These are phyloP conservation scores for Hordeum marinum DNA, from an alignment of 176 grass and related monocot genomes.

Conservation along the genomic window DNA sequence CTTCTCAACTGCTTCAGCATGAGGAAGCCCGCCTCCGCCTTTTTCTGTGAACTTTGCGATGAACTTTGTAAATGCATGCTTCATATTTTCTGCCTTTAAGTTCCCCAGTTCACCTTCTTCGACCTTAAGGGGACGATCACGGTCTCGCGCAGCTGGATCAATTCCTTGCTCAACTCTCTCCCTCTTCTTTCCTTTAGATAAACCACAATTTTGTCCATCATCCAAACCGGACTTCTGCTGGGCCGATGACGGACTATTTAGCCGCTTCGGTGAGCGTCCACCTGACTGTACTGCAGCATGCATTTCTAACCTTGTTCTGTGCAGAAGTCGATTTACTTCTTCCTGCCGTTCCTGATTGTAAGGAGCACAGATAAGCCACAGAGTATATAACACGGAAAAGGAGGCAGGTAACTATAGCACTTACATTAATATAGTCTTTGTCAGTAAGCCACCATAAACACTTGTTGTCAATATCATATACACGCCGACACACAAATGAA, in stretches of 20 bases:
- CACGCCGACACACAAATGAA: conserved; percentile 75
- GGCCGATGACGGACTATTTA: conserved; percentile 47
- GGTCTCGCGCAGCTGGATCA: conserved; percentile 42
- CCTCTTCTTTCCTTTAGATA: conserved; percentile 65
- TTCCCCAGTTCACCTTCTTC: conserved; percentile 40
- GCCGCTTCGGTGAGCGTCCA: conserved; percentile 57
- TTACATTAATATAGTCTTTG: conserved; percentile 82
- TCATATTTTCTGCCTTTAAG: conserved; percentile 43
- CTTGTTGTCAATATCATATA: conserved; percentile 83
- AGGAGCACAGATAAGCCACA: neutral
- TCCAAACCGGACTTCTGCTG: conserved; percentile 45
- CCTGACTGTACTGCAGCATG: conserved; percentile 62
- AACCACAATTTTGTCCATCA: conserved; percentile 37
- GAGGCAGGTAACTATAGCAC: conserved; percentile 5
- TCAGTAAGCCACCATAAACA: conserved; percentile 85
- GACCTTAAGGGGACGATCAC: conserved; percentile 34
- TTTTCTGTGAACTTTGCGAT: conserved; percentile 53
- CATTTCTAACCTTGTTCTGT: conserved; percentile 70
- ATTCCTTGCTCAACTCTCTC: conserved; percentile 42
- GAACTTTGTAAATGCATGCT: conserved; percentile 50
- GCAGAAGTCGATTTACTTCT: conserved; percentile 74
- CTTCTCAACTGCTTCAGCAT: conserved; percentile 63
- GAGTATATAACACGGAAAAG: neutral
- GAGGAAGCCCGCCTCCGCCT: conserved; percentile 49
- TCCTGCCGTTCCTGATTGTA: conserved; percentile 69